A percentile compares a stretch with the other conserved stretches of the same genome.
These are phyloP conservation scores for Colletotrichum sp. DNA, from an alignment of 2,329 filamentous ascomycete genomes.

Conservation along the genomic window DNA sequence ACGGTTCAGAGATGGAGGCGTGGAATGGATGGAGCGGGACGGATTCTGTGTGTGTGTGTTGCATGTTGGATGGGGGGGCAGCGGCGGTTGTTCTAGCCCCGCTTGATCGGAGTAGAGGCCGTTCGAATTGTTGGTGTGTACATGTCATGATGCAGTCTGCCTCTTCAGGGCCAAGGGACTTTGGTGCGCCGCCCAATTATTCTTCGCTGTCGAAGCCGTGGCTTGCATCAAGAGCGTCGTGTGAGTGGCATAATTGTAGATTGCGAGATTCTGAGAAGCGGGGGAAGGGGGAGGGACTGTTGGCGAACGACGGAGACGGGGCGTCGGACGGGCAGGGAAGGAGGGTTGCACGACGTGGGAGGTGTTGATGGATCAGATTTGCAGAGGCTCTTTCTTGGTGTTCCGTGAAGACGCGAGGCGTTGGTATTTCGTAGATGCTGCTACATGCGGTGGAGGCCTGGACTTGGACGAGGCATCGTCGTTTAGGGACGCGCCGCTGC, in stretches of 20 bases:
- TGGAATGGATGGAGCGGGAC: not conserved
- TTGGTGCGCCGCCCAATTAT: not conserved
- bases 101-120: not conserved
- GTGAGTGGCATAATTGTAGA: not conserved
- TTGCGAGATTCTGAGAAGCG: not conserved
- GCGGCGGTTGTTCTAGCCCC: conserved; percentile 8
- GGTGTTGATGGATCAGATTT: not conserved
- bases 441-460: not conserved
- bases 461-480: not conserved
- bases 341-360: conserved; percentile 1
- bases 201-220: not conserved
- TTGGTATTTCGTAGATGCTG: not conserved
- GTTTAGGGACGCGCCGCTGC: not conserved
- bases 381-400: not conserved
- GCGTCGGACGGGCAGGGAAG: not conserved
- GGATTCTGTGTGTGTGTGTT: not conserved
- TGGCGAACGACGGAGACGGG: not conserved
- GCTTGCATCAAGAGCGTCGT: not conserved
- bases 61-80: not conserved
- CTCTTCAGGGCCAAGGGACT: not conserved
- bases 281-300: not conserved
- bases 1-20: not conserved
- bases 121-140: not conserved
- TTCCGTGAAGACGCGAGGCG: not conserved
- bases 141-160: conserved; percentile 11